A percentile compares a stretch with the other conserved stretches of the same genome.
phyloP scores from a whole-genome alignment of 169 alveolate species.

The Theileria parva region DNA sequence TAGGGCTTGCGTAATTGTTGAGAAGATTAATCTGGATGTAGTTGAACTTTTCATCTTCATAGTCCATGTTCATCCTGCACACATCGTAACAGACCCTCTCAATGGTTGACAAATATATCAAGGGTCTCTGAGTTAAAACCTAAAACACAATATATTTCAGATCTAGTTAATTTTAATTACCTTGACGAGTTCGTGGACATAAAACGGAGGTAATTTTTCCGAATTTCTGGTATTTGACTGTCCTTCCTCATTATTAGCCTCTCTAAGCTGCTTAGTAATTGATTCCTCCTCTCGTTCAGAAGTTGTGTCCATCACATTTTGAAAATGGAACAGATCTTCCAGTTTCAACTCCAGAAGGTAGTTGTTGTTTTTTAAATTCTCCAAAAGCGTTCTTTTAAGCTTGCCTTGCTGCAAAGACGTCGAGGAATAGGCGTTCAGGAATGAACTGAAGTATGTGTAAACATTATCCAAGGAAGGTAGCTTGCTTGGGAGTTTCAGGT shows the following conservation, averaged over 20 bases:
- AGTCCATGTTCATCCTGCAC: constrained; percentile 70
- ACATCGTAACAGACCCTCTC: constrained; percentile 77
- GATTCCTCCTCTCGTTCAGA: constrained; percentile 69
- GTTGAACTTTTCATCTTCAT: constrained; percentile 70
- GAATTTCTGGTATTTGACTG: background rate
- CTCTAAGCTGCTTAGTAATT: constrained; percentile 40
- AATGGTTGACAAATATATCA: constrained; percentile 72
- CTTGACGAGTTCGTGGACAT: constrained; percentile 73
- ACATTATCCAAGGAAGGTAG: constrained; percentile 75
- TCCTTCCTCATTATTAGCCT: constrained; percentile 34
- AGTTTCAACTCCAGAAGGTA: constrained; percentile 73
- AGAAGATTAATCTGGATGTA: constrained; percentile 74
- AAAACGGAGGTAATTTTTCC: constrained; percentile 61
- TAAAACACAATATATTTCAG: constrained; percentile 2
- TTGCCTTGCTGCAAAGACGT: constrained; percentile 77
- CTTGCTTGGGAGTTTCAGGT: constrained; percentile 62
- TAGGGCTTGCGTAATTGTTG: constrained; percentile 74
- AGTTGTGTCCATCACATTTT: constrained; percentile 69
- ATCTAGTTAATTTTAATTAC: constrained; percentile 10
- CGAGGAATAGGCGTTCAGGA: constrained; percentile 74
- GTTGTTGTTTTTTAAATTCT: constrained; percentile 75
- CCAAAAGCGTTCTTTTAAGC: constrained; percentile 70
- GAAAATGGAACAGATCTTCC: constrained; percentile 76
- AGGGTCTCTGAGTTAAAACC: constrained; percentile 76
- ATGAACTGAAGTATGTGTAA: constrained; percentile 71